These are phyloP conservation scores for Isabelozyma pseudorhagii DNA, from an alignment of 805 yeast genomes.

Conservation along the genomic window DNA sequence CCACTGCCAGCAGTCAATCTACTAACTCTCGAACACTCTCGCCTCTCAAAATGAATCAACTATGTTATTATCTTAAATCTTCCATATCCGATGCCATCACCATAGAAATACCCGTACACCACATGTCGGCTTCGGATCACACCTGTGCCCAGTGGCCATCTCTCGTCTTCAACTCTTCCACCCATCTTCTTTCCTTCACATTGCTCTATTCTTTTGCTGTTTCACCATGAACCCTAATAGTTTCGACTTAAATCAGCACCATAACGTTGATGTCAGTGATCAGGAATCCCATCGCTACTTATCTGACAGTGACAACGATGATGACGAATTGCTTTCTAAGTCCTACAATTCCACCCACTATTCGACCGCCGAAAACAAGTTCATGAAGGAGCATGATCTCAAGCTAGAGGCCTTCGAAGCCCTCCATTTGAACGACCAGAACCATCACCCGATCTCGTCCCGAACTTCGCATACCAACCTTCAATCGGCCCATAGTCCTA, in stretches of 20 bases:
- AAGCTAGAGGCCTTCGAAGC: constrained; percentile 59
- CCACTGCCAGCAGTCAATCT: no score
- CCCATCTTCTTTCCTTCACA: no score
- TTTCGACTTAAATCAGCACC: background rate
- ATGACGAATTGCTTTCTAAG: constrained; percentile 27
- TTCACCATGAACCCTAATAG: background rate
- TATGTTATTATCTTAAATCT: no score
- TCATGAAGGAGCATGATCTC: constrained; percentile 64
- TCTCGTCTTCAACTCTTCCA: no score
- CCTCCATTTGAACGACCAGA: constrained; percentile 19
- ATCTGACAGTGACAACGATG: constrained; percentile 8
- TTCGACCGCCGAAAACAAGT: constrained; percentile 62
- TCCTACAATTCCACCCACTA: constrained; percentile 50
- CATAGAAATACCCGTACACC: no score
- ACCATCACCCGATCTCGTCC: constrained; percentile 1
- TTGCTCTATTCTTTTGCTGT: background rate
- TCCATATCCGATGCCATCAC: no score
- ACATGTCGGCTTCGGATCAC: no score
- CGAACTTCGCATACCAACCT: constrained; percentile 1
- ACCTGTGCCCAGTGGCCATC: no score
- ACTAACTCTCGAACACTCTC: no score
- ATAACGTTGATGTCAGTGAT: background rate
- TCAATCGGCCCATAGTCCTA: constrained; percentile 7
- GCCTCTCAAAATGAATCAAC: no score
- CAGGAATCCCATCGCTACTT: background rate